Conservation (phyloP, 805 yeast genomes). For the Myxozyma geophila region DNA sequence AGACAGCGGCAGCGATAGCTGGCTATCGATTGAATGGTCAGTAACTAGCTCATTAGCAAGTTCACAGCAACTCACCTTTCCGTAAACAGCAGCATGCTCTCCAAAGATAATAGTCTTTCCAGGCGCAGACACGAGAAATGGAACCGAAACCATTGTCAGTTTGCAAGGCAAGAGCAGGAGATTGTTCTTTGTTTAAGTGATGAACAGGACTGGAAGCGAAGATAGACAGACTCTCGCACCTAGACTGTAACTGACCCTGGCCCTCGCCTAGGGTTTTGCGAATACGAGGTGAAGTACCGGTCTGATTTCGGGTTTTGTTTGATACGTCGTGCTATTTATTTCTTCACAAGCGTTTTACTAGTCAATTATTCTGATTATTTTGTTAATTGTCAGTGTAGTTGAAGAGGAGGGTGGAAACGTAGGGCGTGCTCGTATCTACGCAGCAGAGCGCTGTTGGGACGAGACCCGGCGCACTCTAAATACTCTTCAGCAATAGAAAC, state of each 20-base stretch:
- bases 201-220: neutral
- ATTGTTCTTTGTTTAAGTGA: no score
- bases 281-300: neutral
- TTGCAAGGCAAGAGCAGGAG: neutral
- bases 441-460: neutral
- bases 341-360: no score
- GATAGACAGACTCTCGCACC: neutral
- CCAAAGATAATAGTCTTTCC: conserved; percentile 96
- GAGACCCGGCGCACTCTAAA: neutral
- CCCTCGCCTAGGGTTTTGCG: neutral
- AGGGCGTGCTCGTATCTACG: neutral
- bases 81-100: conserved; percentile 94
- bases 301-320: neutral
- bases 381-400: no score
- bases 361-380: no score
- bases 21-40: conserved; percentile 52
- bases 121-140: conserved; percentile 87
- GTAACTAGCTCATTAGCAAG: conserved; percentile 6
- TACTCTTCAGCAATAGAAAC: no score
- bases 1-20: conserved; percentile 93
- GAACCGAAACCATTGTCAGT: conserved; percentile 40
- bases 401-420: no score
- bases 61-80: conserved; percentile 82
- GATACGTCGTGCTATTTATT: no score
- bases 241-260: neutral